These are phyloP conservation scores for Starmerella geochares DNA, from an alignment of 805 yeast species.

Conservation along the genomic window DNA sequence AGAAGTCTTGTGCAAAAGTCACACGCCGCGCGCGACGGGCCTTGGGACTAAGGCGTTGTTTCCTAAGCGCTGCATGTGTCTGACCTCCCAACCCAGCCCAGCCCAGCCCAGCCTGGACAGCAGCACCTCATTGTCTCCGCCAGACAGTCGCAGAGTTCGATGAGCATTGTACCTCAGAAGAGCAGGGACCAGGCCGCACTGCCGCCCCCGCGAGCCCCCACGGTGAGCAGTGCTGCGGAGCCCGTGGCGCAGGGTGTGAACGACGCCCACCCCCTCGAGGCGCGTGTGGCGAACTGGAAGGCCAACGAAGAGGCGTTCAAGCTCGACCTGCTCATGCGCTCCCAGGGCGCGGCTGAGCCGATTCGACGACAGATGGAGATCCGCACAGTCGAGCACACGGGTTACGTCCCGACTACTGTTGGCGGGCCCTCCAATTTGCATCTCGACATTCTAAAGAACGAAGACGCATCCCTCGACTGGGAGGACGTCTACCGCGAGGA, in stretches of 20 bases:
- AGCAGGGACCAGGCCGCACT: background rate
- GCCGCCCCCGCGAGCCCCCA: conserved; percentile 3
- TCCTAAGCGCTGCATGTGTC: no score
- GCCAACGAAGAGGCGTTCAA: conserved; percentile 56
- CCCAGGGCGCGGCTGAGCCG: conserved; percentile 90
- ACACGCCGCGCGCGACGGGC: no score
- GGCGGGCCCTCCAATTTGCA: conserved; percentile 56
- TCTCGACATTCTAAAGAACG: conserved; percentile 66
- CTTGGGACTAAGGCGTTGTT: no score
- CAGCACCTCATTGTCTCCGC: background rate
- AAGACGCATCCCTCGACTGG: conserved; percentile 77
- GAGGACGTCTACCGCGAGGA: conserved; percentile 70
- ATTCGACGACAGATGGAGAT: conserved; percentile 85
- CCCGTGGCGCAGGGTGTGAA: conserved; percentile 32
- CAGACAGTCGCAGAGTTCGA: no score
- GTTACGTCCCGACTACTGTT: conserved; percentile 53
- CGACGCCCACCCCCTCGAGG: conserved; percentile 66
- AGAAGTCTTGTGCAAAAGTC: no score
- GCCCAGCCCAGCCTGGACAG: background rate
- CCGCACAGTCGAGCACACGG: conserved; percentile 56
- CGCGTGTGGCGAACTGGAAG: conserved; percentile 71
- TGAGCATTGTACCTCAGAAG: conserved; percentile 5
- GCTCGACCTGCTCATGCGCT: conserved; percentile 67
- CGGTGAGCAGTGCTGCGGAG: background rate
- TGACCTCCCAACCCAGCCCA: no score